Evolutionary conservation across 2,329 filamentous ascomycete species (phyloP).

Genomic region (Boeremia lycopersici): DNA sequence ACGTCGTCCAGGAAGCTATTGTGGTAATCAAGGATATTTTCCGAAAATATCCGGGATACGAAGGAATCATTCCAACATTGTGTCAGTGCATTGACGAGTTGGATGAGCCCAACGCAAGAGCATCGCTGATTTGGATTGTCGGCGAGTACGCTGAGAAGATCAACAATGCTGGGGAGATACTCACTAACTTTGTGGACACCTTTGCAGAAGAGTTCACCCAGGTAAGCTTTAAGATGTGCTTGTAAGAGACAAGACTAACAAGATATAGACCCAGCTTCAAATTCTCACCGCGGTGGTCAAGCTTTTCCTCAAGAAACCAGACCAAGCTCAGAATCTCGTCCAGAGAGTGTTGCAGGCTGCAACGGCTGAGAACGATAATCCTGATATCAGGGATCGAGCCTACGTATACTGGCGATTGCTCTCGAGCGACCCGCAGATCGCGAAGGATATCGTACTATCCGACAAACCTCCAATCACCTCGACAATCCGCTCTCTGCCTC

Average conservation of each 20-base stretch:
- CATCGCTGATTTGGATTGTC: slow-evolving; percentile 96
- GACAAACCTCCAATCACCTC: slow-evolving; percentile 93
- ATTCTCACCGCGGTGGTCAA: slow-evolving; percentile 97
- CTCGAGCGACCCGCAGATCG: slow-evolving; percentile 87
- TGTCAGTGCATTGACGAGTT: slow-evolving; percentile 97
- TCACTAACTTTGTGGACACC: slow-evolving; percentile 87
- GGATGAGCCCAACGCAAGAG: slow-evolving; percentile 90
- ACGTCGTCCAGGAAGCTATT: slow-evolving; percentile 96
- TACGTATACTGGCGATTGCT: slow-evolving; percentile 98
- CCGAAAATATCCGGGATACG: slow-evolving; percentile 95
- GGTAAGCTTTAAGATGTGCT: slow-evolving; percentile 55
- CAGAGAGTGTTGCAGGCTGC: slow-evolving; percentile 93
- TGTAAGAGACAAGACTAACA: slow-evolving; percentile 38
- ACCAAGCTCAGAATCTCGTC: slow-evolving; percentile 86
- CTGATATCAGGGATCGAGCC: slow-evolving; percentile 93
- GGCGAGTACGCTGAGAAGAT: slow-evolving; percentile 99
- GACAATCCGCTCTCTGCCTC: slow-evolving; percentile 88
- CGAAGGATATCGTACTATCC: slow-evolving; percentile 91
- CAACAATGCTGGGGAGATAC: slow-evolving; percentile 94
- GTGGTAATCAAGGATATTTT: slow-evolving; percentile 99
- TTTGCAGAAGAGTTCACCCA: slow-evolving; percentile 98
- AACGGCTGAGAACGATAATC: slow-evolving; percentile 95
- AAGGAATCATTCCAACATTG: slow-evolving; percentile 94
- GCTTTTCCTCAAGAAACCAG: slow-evolving; percentile 94
- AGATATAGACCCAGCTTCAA: slow-evolving; percentile 84